Base-by-base conservation (phyloP, 768 basidiomycete genomes). In the Suillus fuscotomentosus region DNA sequence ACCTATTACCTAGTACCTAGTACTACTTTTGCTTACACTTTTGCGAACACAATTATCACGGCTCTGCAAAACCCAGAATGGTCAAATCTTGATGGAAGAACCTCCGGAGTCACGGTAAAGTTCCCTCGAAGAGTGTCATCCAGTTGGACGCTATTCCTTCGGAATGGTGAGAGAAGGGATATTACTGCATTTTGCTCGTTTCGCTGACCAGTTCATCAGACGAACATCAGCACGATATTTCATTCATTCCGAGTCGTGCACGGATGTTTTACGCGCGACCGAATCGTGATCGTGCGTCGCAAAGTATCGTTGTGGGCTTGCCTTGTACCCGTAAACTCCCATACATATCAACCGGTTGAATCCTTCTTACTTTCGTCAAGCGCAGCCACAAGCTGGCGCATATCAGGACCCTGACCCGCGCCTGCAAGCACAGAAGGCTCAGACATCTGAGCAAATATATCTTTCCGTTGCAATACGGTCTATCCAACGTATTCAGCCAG, bases 371-470 rank as follows among this genome's bases (percentile, higher is more conserved):
- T 42, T 42, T 42, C 41, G 41, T 63, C 76, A 75, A 34, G 66
- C 72, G 15, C 74, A 65, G 34, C 60, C 64, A 22, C 63, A 73
- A 54, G 72, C 72, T 47, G 72, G 68, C 5, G 65, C 65, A 3
- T 80, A 77, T 62, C 69, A 76, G 2, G 83, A 86, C 41, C 82
- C 81, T 1, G 84, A 86, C 66, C 77, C 79, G 31, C 78, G 76
- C 10, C 71, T 77, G 64, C 83, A 84, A 68, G 80, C 78, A 51
- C 80, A 81, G 45, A 74, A 85, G 45, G 83, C 84, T n/a, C 0
- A 82, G 90, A 47, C 87, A 87, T 66, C 76, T 94, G 1, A 82
- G 90, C 41, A 95, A 95, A 77, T 90, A 94, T 70, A 79, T 99
- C 2, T 97, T 99, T 70, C 88, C 95, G 10, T 82, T 88, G 47